Evolutionary conservation across 2,329 filamentous ascomycete genomes (phyloP), one percentile per base, ranked within the genome.

Genomic region (Botrytis byssoidea): DNA sequence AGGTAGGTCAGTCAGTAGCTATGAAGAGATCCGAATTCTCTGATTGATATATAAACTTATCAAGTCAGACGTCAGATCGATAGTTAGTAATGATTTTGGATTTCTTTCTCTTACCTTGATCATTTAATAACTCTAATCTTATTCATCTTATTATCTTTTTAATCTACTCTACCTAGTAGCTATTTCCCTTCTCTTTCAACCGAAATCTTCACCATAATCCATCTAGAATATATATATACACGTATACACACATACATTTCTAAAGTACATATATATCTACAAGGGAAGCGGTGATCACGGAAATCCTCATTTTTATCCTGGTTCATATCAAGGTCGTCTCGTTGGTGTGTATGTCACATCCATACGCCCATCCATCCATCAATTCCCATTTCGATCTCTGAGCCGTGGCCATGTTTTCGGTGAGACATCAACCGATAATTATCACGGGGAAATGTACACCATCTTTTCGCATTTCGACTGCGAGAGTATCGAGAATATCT

Each of bases 341-440:
- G 22, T 40, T n/a, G 22, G 57, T 60, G n/a, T 29, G 8, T 44
- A 64, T 57, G 51, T 57, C n/a, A 55, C 51, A 29, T 61, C 29
- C 29, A 25, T 60, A 22, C 32, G 4, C 35, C 57, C 57, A 12
- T 59, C 32, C 57, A 10, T 48, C 48, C 64, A 51, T 67, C 64
- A 40, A 37, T 51, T 16, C 42, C 40, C 46, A 70, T 60, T 25
- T 29, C 55, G 42, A 46, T 60, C 25, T 29, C 55, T 18, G 29
- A 61, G 46, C n/a, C n/a, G 4, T 35, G 20, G 46, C 60, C 61
- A 67, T 72, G 70, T 67, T 67, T 44, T 72, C 60, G 20, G 46
- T 55, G 46, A 67, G 46, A 72, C 37, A 59, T 67, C 70, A 65
- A 66, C 61, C 70, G 12, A 57, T n/a, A 18, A 67, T 67, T 9